phyloP scores from a whole-genome alignment of 441 rosid species.

The Croton setiger region DNA sequence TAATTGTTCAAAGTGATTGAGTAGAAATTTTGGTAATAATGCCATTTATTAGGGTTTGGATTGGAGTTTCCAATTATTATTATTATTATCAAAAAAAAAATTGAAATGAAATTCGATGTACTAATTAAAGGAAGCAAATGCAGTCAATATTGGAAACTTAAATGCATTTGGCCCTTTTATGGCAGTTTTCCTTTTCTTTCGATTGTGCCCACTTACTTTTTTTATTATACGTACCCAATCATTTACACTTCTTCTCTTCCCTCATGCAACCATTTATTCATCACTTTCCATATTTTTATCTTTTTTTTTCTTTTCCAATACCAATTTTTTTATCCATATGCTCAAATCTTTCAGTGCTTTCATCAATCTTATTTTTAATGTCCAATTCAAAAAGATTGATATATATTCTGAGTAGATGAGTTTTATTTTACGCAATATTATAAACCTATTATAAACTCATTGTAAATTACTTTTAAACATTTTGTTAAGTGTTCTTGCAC shows the following conservation, averaged over 20 bases:
- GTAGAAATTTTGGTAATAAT: slow-evolving; percentile 5
- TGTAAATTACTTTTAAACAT: too few species aligned
- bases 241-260: neutral
- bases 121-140: slow-evolving; percentile 12
- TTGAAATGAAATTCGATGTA: neutral
- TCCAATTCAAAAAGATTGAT: too few species aligned
- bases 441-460: too few species aligned
- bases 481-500: too few species aligned
- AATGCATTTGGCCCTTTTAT: slow-evolving; percentile 5
- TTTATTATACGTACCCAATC: slow-evolving; percentile 1
- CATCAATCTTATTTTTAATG: too few species aligned
- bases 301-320: too few species aligned
- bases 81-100: too few species aligned
- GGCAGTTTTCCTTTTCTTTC: neutral
- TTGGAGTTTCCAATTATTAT: too few species aligned
- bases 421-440: too few species aligned
- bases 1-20: neutral
- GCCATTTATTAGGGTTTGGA: neutral
- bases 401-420: too few species aligned
- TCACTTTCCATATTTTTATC: neutral
- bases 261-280: neutral
- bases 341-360: too few species aligned
- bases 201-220: neutral
- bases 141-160: slow-evolving; percentile 13
- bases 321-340: too few species aligned